These are phyloP conservation scores for Rhodotorula toruloides DNA, from an alignment of 768 basidiomycete genomes.

Conservation along the genomic window DNA sequence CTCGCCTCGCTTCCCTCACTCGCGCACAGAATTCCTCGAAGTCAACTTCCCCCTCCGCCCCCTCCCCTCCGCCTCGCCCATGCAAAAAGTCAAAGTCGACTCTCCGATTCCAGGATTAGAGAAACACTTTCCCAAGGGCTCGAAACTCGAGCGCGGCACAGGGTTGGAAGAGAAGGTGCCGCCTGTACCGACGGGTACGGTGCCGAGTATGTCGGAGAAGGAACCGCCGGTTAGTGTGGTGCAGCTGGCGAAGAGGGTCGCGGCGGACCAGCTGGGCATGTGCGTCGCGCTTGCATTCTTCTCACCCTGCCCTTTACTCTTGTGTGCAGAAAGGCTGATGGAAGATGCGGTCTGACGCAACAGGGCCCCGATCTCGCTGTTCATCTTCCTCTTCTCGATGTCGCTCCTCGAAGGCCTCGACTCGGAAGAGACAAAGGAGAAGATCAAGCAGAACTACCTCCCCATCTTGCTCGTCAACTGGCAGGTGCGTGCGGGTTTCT, in stretches of 20 bases:
- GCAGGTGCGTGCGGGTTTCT: conserved; percentile 12
- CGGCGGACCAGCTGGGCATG: conserved; percentile 37
- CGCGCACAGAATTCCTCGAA: conserved; percentile 35
- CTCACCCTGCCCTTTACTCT: no score
- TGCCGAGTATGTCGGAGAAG: background rate
- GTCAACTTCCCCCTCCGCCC: conserved; percentile 38
- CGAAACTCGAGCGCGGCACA: conserved; percentile 28
- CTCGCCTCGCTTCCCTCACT: background rate
- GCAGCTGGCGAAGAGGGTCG: conserved; percentile 33
- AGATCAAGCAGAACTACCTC: conserved; percentile 26
- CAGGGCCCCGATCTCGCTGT: conserved; percentile 35
- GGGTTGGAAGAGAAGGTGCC: background rate
- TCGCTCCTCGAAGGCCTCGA: conserved; percentile 33
- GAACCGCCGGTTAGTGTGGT: background rate
- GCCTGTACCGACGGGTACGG: background rate
- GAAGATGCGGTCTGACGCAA: background rate
- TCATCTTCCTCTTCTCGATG: conserved; percentile 40
- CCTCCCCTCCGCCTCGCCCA: conserved; percentile 4
- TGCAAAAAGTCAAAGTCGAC: conserved; percentile 27
- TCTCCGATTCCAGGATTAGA: conserved; percentile 32
- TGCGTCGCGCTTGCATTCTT: background rate
- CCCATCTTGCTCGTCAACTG: conserved; percentile 37
- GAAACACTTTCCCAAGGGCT: conserved; percentile 22
- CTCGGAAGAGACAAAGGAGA: conserved; percentile 17
- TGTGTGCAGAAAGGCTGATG: no score